Evolutionary conservation across 257 asterid species (phyloP).

Genomic region (Solanum chiquidenum): DNA sequence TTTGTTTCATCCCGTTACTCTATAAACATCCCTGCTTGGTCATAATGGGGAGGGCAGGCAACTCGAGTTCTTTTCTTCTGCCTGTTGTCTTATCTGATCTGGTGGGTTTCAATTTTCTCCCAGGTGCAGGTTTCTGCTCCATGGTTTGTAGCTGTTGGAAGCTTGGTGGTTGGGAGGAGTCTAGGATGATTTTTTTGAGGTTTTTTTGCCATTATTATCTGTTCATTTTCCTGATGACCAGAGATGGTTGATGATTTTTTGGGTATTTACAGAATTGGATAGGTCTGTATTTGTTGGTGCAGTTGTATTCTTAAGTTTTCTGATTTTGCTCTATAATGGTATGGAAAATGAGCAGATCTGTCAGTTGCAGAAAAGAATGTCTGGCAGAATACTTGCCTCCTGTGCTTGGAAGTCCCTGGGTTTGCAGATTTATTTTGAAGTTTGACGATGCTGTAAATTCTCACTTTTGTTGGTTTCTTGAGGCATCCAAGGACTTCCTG

Average conservation of each 20-base stretch:
- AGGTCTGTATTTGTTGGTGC: not conserved
- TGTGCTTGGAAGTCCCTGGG: not conserved
- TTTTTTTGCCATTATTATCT: not conserved
- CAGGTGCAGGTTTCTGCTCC: not conserved
- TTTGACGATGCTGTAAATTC: not conserved
- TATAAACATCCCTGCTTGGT: not conserved
- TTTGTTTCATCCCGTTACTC: not conserved
- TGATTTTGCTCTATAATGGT: not conserved
- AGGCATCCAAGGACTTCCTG: not conserved
- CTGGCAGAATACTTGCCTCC: not conserved
- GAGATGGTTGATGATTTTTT: not conserved
- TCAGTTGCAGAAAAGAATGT: not conserved
- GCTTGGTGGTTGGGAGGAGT: not conserved
- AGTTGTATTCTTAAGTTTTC: not conserved
- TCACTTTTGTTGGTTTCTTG: not conserved
- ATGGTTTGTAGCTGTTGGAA: not conserved
- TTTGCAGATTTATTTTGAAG: not conserved
- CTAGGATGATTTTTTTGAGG: not conserved
- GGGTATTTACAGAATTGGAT: not conserved
- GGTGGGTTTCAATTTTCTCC: not conserved
- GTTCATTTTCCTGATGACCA: not conserved
- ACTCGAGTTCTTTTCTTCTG: not conserved
- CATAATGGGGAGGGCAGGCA: not conserved
- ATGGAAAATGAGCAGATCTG: not conserved
- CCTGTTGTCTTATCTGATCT: not conserved